Conservation (phyloP, 2,329 filamentous ascomycete species). For the Aspergillus luchuensis region DNA sequence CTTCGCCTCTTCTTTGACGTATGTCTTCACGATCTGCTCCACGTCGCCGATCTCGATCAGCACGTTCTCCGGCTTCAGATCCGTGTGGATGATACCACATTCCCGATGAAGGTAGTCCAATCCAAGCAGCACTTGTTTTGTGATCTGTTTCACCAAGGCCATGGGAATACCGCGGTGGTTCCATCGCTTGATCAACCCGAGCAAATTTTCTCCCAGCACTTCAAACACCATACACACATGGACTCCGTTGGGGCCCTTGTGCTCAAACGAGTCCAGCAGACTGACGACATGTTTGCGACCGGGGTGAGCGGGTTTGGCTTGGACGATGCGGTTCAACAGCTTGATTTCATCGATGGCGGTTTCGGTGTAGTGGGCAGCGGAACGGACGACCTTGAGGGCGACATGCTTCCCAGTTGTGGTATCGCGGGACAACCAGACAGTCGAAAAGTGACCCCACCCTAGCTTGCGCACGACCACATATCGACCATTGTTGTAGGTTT, state of each 20-base stretch:
- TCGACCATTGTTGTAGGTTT: constrained; percentile 96
- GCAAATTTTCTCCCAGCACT: constrained; percentile 89
- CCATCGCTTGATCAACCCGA: constrained; percentile 97
- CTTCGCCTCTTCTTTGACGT: constrained; percentile 72
- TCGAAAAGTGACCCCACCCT: constrained; percentile 99
- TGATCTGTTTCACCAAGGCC: constrained; percentile 96
- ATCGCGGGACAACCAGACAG: constrained; percentile 82
- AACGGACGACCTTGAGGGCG: constrained; percentile 95
- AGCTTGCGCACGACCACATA: constrained; percentile 96
- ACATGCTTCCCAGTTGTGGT: constrained; percentile 90
- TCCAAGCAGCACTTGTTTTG: constrained; percentile 93
- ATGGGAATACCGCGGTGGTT: constrained; percentile 97
- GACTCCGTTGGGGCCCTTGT: constrained; percentile 92
- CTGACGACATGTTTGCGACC: constrained; percentile 95
- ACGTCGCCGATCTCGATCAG: constrained; percentile 98
- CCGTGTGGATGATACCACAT: constrained; percentile 98
- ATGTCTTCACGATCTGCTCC: constrained; percentile 95
- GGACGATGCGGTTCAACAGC: constrained; percentile 92
- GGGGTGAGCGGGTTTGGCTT: constrained; percentile 91
- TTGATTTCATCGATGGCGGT: constrained; percentile 99
- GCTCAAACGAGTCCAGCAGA: constrained; percentile 93
- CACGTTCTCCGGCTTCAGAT: constrained; percentile 96
- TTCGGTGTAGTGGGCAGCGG: constrained; percentile 97
- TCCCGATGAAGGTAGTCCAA: constrained; percentile 96
- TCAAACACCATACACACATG: constrained; percentile 99